Percentiles rank a stretch among this genome's conserved stretches.
These are phyloP conservation scores for Colletotrichum musae DNA, from an alignment of 2,329 filamentous ascomycete genomes.

Conservation along the genomic window DNA sequence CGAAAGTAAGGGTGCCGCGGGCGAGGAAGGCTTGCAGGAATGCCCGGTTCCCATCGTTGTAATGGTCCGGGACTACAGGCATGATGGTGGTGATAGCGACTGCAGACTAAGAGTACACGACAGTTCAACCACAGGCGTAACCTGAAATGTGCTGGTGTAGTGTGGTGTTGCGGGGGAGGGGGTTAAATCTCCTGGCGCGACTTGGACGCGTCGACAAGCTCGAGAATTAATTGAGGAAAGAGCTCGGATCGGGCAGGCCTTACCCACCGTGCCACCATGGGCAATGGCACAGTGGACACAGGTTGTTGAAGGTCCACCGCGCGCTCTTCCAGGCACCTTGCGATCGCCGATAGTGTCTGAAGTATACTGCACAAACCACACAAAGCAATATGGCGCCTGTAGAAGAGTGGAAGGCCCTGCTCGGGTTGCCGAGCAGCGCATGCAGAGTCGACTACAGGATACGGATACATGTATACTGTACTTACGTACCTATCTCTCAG, in stretches of 20 bases:
- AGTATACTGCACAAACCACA: conserved; percentile 3
- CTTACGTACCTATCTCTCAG: too few species aligned
- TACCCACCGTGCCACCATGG: background rate
- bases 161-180: conserved; percentile 1
- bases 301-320: too few species aligned
- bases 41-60: conserved; percentile 80
- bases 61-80: conserved; percentile 50
- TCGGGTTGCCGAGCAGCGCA: too few species aligned
- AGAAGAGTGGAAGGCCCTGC: too few species aligned
- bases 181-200: conserved; percentile 5
- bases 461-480: too few species aligned
- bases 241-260: background rate
- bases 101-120: background rate
- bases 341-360: too few species aligned
- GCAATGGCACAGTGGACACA: too few species aligned
- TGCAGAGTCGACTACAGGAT: too few species aligned
- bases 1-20: conserved; percentile 81
- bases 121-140: too few species aligned
- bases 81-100: conserved; percentile 17
- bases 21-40: conserved; percentile 92
- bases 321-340: too few species aligned
- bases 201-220: conserved; percentile 5
- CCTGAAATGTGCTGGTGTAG: background rate
- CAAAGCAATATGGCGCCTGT: conserved; percentile 12
- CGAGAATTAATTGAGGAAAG: conserved; percentile 6